Percentiles rank a stretch among this genome's conserved stretches.
Evolutionary conservation across 495 filamentous ascomycete genomes (phyloP).

Genomic region (Xylaria curta): DNA sequence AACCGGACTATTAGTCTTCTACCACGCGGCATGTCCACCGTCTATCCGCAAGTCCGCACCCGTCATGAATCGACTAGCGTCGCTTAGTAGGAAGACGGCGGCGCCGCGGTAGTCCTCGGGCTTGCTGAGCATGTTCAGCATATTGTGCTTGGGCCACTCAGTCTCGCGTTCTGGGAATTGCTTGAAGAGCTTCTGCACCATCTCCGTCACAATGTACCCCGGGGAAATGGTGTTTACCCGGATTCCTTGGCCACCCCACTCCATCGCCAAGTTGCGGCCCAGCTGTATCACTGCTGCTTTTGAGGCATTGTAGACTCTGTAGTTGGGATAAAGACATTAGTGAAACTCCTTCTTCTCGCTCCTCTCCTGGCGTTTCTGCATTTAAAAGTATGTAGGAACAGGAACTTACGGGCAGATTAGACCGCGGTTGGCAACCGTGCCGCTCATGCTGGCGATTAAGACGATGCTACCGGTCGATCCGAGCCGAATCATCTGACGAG

Average conservation of each 20-base stretch:
- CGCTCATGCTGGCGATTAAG: conserved; percentile 81
- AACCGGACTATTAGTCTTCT: conserved; percentile 23
- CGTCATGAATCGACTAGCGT: conserved; percentile 89
- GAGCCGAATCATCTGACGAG: conserved; percentile 73
- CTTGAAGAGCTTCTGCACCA: conserved; percentile 82
- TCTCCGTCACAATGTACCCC: conserved; percentile 92
- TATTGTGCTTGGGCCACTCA: conserved; percentile 87
- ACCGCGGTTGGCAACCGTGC: conserved; percentile 74
- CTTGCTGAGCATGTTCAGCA: conserved; percentile 79
- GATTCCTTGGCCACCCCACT: conserved; percentile 88
- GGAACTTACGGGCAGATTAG: conserved; percentile 53
- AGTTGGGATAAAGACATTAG: neutral
- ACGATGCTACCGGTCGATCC: conserved; percentile 68
- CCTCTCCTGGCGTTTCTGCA: neutral
- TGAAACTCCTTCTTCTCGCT: neutral
- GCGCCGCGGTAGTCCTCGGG: conserved; percentile 84
- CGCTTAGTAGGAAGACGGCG: conserved; percentile 83
- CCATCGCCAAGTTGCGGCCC: conserved; percentile 79
- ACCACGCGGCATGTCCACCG: conserved; percentile 84
- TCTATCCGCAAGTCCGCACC: conserved; percentile 81
- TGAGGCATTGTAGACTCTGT: conserved; percentile 87
- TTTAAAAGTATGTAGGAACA: neutral
- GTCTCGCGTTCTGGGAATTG: conserved; percentile 74
- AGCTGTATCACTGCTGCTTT: conserved; percentile 90
- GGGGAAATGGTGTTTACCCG: conserved; percentile 95